Evolutionary conservation across 768 basidiomycete species (phyloP).

Genomic region (Coprinellus micaceus): DNA sequence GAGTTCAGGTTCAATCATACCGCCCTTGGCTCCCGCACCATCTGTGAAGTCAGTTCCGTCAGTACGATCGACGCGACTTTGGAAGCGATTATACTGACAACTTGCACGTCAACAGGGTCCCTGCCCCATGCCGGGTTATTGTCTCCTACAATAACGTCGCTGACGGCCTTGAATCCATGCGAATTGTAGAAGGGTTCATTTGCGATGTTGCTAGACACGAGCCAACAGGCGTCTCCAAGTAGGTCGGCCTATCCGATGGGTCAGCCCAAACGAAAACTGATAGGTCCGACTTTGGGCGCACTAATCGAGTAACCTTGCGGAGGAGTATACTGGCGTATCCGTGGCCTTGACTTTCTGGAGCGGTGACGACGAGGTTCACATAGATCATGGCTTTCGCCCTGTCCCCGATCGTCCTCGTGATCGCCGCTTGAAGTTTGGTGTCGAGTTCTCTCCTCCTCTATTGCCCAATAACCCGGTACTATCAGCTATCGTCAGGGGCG

Average conservation of each 20-base stretch:
- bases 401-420: slow-evolving; percentile 17
- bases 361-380: slow-evolving; percentile 19
- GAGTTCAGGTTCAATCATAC: not conserved
- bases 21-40: not conserved
- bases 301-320: slow-evolving; percentile 19
- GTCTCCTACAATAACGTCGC: slow-evolving; percentile 19
- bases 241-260: slow-evolving; percentile 18
- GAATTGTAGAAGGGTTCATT: slow-evolving; percentile 25
- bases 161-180: slow-evolving; percentile 23
- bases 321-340: slow-evolving; percentile 22
- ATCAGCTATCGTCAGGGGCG: too few relatives aligned
- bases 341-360: slow-evolving; percentile 19
- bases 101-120: slow-evolving; percentile 18
- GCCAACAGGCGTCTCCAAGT: slow-evolving; percentile 16
- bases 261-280: not conserved
- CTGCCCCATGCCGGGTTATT: slow-evolving; percentile 22
- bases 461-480: too few relatives aligned
- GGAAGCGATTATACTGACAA: slow-evolving; percentile 14
- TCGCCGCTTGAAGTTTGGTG: slow-evolving; percentile 9
- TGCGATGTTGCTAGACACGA: slow-evolving; percentile 20
- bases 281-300: slow-evolving; percentile 5
- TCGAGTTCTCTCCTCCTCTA: slow-evolving; percentile 11
- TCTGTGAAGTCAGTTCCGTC: not conserved
- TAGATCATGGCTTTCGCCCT: slow-evolving; percentile 20
- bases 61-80: not conserved